Evolutionary conservation across 352 stramenopile genomes (phyloP).

Genomic region (Halophytophthora polymorphica): DNA sequence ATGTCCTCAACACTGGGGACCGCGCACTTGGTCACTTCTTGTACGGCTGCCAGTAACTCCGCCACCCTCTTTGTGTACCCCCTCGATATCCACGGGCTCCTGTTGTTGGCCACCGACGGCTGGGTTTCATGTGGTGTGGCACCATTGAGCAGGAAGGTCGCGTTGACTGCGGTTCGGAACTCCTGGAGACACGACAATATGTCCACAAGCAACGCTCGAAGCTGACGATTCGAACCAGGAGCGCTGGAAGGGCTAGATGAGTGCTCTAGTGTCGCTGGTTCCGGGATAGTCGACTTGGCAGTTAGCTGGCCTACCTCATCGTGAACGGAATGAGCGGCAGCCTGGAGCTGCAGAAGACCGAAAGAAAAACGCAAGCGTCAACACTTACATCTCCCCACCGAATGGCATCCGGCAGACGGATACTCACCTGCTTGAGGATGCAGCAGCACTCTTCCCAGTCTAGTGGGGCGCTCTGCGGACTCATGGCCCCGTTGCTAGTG

Average conservation of each 20-base stretch:
- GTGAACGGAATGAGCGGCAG: conserved; percentile 17
- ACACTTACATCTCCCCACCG: background rate
- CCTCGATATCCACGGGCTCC: background rate
- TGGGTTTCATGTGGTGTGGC: background rate
- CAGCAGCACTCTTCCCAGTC: conserved; percentile 22
- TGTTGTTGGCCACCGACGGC: background rate
- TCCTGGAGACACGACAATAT: conserved; percentile 23
- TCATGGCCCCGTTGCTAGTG: too few relatives aligned
- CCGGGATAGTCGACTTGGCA: too few relatives aligned
- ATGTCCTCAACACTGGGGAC: conserved; percentile 16
- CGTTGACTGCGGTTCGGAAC: conserved; percentile 21
- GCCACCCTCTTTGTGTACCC: conserved; percentile 11
- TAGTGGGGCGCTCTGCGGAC: too few relatives aligned
- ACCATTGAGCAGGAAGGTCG: conserved; percentile 6
- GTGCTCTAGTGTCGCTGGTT: too few relatives aligned
- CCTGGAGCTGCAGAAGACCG: conserved; percentile 18
- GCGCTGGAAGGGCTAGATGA: background rate
- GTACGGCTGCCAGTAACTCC: conserved; percentile 6
- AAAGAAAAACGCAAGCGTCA: background rate
- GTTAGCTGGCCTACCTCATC: background rate
- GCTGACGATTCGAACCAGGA: conserved; percentile 1
- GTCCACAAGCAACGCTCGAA: conserved; percentile 8
- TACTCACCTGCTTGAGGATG: conserved; percentile 23
- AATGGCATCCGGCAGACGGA: background rate
- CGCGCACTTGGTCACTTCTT: conserved; percentile 7